Evolutionary conservation across 305 asterid genomes (phyloP).

Genomic region (Solanum aculeatissimum): DNA sequence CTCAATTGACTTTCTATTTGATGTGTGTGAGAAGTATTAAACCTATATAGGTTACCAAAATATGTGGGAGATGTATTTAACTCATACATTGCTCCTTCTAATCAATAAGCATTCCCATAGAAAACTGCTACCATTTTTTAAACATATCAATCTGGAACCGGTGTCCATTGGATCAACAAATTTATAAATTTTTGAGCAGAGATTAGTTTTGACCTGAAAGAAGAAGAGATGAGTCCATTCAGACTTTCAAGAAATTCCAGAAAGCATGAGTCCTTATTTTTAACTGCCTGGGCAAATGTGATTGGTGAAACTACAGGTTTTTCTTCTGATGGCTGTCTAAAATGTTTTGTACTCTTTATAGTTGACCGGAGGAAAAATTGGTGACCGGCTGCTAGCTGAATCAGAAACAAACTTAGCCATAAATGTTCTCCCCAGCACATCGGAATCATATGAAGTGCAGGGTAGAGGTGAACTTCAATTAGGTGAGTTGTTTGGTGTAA

Average conservation of each 20-base stretch:
- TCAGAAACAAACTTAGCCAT: constrained; percentile 96
- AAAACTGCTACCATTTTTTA: neutral
- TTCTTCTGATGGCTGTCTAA: neutral
- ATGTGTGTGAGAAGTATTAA: neutral
- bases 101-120: neutral
- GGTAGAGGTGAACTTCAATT: constrained; percentile 99
- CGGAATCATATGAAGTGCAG: constrained; percentile 98
- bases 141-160: neutral
- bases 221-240: neutral
- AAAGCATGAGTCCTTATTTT: neutral
- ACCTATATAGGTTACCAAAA: neutral
- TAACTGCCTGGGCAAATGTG: neutral
- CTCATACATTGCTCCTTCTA: neutral
- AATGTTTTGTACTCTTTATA: constrained; percentile 13
- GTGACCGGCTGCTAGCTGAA: constrained; percentile 89
- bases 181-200: neutral
- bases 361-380: constrained; percentile 98
- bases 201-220: neutral
- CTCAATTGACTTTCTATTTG: neutral
- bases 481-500: constrained; percentile 39
- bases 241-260: neutral
- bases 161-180: neutral
- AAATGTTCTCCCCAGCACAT: constrained; percentile 78
- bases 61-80: neutral
- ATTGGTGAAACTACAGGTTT: neutral